Base-by-base conservation (phyloP, 2,329 filamentous ascomycete genomes). In the Bipolaris sorokiniana region DNA sequence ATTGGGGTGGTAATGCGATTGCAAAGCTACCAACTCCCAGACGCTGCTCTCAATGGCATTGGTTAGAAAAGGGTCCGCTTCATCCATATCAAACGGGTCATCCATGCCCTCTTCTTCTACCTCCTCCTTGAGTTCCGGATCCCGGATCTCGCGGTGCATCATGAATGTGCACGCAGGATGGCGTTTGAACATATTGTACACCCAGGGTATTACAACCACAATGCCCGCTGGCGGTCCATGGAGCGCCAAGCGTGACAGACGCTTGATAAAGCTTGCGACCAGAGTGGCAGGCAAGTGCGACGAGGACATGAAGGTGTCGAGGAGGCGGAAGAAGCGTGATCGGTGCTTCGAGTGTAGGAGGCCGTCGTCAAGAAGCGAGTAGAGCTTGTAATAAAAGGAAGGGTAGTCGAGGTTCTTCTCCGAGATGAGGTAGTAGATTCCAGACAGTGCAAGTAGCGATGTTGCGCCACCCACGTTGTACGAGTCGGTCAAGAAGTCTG, bases 331-430 rank as follows among this genome's bases (percentile, higher is more conserved):
- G 79, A 99, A 97, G 54, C 89, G 88, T 18, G 93, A 96, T 49
- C 95, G 88, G 79, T 99, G 90, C 77, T 95, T 97, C 18, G 93
- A 97, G 80, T 99, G 93, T 45, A 99, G 82, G 7, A 98, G 85
- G 47, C 91, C 87, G 36, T 88, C 84, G 77, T 98, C 91, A 3
- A 99, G 84, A 1, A 99, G 84, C 9, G 92, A 96, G 80, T 99
- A 99, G 2, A 99, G 87, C 76, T 97, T 98, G 51, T 84, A 79
- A 79, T 96, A 99, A 79, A 99, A 99, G 3, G 88, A 89, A 1
- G 93, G 92, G 75, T 99, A 99, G 78, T 99, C 95, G 58, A 99
- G 84, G 74, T 99, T 99, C 72, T 91, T 91, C 73, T 95, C 87
- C 63, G 91, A 88, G 67, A 99, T 98, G 50, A 99, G 85, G 74